phyloP scores from a whole-genome alignment of 148 eudicot genomes.

The Chenopodium formosanum region DNA sequence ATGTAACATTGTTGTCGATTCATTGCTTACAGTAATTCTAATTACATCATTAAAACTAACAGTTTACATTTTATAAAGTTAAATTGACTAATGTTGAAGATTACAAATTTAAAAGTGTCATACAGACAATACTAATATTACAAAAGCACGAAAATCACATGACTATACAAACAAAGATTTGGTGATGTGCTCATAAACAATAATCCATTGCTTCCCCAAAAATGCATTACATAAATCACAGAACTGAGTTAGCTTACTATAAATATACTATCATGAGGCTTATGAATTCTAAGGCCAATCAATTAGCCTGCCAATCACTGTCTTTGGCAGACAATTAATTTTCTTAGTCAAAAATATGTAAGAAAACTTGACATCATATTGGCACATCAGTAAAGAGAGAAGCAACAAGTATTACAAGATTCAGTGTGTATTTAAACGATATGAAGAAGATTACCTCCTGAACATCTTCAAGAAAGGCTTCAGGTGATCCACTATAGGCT shows the following conservation, averaged over 20 bases:
- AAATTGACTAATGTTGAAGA: background rate
- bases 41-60: background rate
- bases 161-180: background rate
- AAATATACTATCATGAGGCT: background rate
- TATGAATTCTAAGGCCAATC: background rate
- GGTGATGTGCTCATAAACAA: background rate
- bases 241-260: background rate
- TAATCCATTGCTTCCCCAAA: too few relatives aligned
- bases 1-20: background rate
- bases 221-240: background rate
- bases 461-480: constrained; percentile 71
- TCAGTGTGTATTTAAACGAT: background rate
- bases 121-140: background rate
- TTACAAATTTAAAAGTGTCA: background rate
- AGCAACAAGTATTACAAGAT: background rate
- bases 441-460: constrained; percentile 45
- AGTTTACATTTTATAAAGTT: background rate
- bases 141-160: background rate
- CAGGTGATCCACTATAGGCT: constrained; percentile 61
- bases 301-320: background rate
- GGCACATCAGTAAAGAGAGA: background rate
- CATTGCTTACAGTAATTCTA: background rate
- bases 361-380: background rate
- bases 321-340: background rate
- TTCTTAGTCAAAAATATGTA: background rate